Base-by-base conservation (phyloP, 495 filamentous ascomycete species). In the Neurospora sp. region DNA sequence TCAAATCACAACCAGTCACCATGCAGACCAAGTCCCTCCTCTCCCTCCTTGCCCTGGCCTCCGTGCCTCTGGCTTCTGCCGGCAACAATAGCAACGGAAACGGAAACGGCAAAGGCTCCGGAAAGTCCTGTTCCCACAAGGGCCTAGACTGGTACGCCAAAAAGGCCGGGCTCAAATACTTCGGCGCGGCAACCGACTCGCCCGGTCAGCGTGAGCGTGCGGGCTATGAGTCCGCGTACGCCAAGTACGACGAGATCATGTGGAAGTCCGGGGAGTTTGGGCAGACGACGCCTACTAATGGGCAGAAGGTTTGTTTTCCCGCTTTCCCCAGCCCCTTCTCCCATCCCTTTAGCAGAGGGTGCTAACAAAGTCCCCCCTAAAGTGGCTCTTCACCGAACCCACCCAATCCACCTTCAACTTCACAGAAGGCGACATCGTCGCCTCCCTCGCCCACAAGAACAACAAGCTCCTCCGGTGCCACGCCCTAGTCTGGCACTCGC, bases 401-500 rank as follows among this genome's bases (percentile, higher is more conserved):
- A 20, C 72, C 35, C 75, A 70, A 6, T 78, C 78, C 39, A 75
- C 80, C 35, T 90, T 89, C 81, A 85, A 84, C 70, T 89, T 81
- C 75, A 81, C 83, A 35, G 81, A 81, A 4, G 87, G 86, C 41
- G 85, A 87, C 75, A 78, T 78, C 54, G 78, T 88, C 72, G 79
- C 84, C 42, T 74, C 84, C 66, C 76, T 87, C 44, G 87, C 88
- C 7, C 72, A 79, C 54, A 79, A 85, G 72, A 54, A 69, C 35
- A 82, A 83, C 44, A 84, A 89, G 77, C 77, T 83, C 23, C 77
- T 89, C 10, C 78, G 87, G 23, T 89, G 88, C 72, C 88, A 90
- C 75, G 87, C 83, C n/a, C 80, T 89, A 11, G 87, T 89, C 6
- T 90, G 88, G 88, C 83, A 89, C 74, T 81, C 78, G 44, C 87